Evolutionary conservation across 805 yeast genomes (phyloP).

Genomic region (Vanderwaltozyma verrucispora): DNA sequence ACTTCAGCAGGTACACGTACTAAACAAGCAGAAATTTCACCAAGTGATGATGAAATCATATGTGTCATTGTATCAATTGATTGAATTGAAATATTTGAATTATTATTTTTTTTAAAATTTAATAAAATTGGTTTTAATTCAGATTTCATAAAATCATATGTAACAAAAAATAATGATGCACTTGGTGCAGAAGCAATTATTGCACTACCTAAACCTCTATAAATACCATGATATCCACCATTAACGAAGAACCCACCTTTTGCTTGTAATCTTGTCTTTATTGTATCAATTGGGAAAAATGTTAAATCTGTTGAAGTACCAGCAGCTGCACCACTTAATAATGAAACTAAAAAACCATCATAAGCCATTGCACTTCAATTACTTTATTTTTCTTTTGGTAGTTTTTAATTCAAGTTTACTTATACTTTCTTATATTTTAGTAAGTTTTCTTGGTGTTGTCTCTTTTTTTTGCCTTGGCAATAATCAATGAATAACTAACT

Average conservation of each 20-base stretch:
- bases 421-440: too few relatives aligned
- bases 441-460: too few relatives aligned
- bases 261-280: constrained; percentile 92
- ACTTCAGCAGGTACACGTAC: constrained; percentile 97
- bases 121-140: constrained; percentile 29
- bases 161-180: constrained; percentile 66
- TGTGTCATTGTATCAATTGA: constrained; percentile 44
- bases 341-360: constrained; percentile 20
- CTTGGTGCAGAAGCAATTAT: constrained; percentile 92
- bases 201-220: constrained; percentile 87
- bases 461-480: too few relatives aligned
- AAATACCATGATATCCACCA: constrained; percentile 90
- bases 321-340: constrained; percentile 80
- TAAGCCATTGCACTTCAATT: not conserved
- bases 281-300: constrained; percentile 92
- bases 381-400: too few relatives aligned
- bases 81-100: constrained; percentile 14
- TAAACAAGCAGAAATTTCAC: constrained; percentile 88
- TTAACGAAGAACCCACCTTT: constrained; percentile 85
- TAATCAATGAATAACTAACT: too few relatives aligned
- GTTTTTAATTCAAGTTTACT: too few relatives aligned
- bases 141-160: constrained; percentile 69
- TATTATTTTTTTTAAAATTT: not conserved
- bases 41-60: constrained; percentile 80
- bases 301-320: constrained; percentile 93